Base-by-base conservation (phyloP, 2,329 filamentous ascomycete genomes). In the Plenodomus tracheiphilus region DNA sequence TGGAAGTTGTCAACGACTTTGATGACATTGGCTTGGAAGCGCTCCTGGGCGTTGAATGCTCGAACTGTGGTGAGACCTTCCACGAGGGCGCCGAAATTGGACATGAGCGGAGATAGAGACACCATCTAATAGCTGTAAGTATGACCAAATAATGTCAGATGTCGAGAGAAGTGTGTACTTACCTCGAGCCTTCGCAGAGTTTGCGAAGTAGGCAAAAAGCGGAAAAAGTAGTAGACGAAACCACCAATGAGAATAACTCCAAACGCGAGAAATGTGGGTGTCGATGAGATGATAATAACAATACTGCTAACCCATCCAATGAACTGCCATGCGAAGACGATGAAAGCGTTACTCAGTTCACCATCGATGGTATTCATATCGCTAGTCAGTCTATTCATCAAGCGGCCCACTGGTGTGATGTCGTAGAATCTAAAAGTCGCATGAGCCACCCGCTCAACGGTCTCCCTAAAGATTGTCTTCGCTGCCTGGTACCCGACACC, bases 381-480 rank as follows among this genome's bases (percentile, higher is more conserved):
- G 1, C 89, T 90, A 0, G 91, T 96, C 51, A 97, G 79, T 7
- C 92, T 84, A 69, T 97, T 97, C 89, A 96, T 96, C 53, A 97
- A 77, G 39, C 92, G 84, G 0, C 92, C 92, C 0, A 95, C 86
- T 0, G 92, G 92, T 0, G 92, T 96, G 3, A 90, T 85, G 66
- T 97, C 92, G 74, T 96, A 94, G 71, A 92, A 97, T 1, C 91
- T 85, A 74, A 97, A 96, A 0, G 87, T 92, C 0, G 91, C 89
- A 61, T 85, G 83, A 65, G 87, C 87, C 41, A 96, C 89, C 43
- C 82, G 83, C 1, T 81, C 75, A 73, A 96, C 84, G 17, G 90
- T 88, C 34, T 84, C 79, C 52, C 77, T 78, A 72, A 96, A 96
- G 41, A 97, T 81, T 6, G 79, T 76, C 59, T 87, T 88, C 0